Evolutionary conservation across 768 basidiomycete species (phyloP).

Genomic region (Mycena crocata): DNA sequence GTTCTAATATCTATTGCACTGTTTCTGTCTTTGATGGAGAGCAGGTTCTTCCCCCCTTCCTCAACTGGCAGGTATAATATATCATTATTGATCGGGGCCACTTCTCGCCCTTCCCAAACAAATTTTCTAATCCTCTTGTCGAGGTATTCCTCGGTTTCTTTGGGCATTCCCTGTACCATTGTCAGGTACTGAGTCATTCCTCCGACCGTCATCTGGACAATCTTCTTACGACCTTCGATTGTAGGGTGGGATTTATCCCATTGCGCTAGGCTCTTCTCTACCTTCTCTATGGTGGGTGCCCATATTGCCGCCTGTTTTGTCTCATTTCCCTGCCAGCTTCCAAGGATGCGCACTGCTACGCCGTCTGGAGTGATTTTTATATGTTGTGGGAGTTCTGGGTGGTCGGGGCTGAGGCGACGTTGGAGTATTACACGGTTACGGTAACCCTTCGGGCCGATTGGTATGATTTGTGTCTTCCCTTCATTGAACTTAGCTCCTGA

Average conservation of each 20-base stretch:
- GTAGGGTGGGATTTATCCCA: conserved; percentile 26
- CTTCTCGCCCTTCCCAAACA: conserved; percentile 29
- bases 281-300: conserved; percentile 34
- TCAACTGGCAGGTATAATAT: too few relatives aligned
- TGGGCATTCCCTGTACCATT: conserved; percentile 45
- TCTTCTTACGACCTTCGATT: too few relatives aligned
- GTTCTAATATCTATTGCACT: too few relatives aligned
- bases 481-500: conserved; percentile 49
- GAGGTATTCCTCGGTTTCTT: conserved; percentile 21
- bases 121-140: conserved; percentile 34
- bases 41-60: too few relatives aligned
- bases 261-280: conserved; percentile 5
- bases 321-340: conserved; percentile 40
- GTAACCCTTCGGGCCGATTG: background rate
- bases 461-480: conserved; percentile 44
- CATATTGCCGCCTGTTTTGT: conserved; percentile 26
- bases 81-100: too few relatives aligned
- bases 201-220: conserved; percentile 35
- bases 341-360: conserved; percentile 25
- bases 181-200: conserved; percentile 47
- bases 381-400: background rate
- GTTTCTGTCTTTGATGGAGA: too few relatives aligned
- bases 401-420: background rate
- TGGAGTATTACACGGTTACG: background rate
- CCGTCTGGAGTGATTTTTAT: conserved; percentile 31